Percentiles rank a stretch among this genome's conserved stretches.
These are phyloP conservation scores for Solanum commersonii DNA, from an alignment of 257 asterid species.

Conservation along the genomic window DNA sequence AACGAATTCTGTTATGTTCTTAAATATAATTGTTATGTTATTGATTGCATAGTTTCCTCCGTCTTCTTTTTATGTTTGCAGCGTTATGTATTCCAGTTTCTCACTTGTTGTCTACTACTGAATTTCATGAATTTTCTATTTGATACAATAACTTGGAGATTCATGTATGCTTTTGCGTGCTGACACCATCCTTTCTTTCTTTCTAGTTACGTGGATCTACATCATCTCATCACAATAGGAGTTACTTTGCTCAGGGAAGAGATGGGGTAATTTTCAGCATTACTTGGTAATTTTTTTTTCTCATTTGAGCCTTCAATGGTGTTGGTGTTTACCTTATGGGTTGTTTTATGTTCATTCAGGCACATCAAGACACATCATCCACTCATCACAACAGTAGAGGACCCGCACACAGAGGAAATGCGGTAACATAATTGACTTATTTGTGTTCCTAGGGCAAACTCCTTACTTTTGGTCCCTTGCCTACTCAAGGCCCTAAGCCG, in stretches of 20 bases:
- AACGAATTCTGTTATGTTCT: background rate
- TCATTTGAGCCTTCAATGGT: background rate
- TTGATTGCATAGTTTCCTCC: background rate
- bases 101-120: background rate
- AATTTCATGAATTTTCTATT: background rate
- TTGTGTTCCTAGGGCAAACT: background rate
- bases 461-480: background rate
- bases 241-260: background rate
- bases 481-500: background rate
- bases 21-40: background rate
- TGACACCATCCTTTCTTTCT: background rate
- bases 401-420: background rate
- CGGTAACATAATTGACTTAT: slow-evolving; percentile 1
- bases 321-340: background rate
- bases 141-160: background rate
- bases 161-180: background rate
- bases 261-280: slow-evolving; percentile 1
- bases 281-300: background rate
- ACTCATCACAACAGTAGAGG: slow-evolving; percentile 4
- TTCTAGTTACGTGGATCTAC: background rate
- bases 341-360: slow-evolving; percentile 1
- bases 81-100: background rate
- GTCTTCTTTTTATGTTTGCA: background rate
- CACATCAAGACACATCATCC: slow-evolving; percentile 1
- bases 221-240: background rate